phyloP scores from a whole-genome alignment of 371 early-diverging fungal genomes.

The Parasitella parasitica region DNA sequence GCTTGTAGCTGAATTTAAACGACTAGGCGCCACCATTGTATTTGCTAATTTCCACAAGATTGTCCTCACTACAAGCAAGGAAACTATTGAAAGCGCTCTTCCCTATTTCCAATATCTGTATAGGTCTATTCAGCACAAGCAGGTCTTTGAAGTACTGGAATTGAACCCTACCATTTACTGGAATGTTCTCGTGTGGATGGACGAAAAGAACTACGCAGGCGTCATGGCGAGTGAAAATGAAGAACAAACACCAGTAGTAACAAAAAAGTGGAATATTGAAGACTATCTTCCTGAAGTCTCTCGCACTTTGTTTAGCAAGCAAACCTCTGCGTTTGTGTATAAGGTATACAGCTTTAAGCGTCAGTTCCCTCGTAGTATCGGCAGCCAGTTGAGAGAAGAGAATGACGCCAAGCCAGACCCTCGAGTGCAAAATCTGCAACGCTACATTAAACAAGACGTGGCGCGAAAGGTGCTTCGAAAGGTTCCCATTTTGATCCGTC shows the following conservation, averaged over 20 bases:
- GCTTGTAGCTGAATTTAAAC: constrained; percentile 76
- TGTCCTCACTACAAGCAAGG: constrained; percentile 80
- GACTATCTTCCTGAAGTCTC: constrained; percentile 79
- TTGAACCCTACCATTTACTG: constrained; percentile 69
- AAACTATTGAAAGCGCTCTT: constrained; percentile 66
- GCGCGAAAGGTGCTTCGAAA: constrained; percentile 49
- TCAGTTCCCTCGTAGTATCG: constrained; percentile 13
- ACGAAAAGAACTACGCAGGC: constrained; percentile 87
- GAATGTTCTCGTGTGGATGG: constrained; percentile 92
- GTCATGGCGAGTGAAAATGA: constrained; percentile 25
- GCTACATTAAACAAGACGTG: constrained; percentile 43
- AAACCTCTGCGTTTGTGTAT: constrained; percentile 22
- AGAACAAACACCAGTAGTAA: constrained; percentile 10
- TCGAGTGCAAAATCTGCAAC: constrained; percentile 37
- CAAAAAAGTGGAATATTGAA: constrained; percentile 82
- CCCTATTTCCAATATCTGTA: constrained; percentile 75
- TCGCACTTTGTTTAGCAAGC: constrained; percentile 62
- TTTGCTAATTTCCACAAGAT: constrained; percentile 82
- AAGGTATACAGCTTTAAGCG: constrained; percentile 21
- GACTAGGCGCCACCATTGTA: constrained; percentile 76
- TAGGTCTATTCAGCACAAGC: constrained; percentile 67
- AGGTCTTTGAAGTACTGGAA: constrained; percentile 73
- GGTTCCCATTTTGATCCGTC: constrained; percentile 24
- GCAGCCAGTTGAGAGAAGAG: constrained; percentile 5
- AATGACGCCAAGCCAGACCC: constrained; percentile 13